Base-by-base conservation (phyloP, 1,139 yeast species). In the Hemisphaericaspora xylanilytica region DNA sequence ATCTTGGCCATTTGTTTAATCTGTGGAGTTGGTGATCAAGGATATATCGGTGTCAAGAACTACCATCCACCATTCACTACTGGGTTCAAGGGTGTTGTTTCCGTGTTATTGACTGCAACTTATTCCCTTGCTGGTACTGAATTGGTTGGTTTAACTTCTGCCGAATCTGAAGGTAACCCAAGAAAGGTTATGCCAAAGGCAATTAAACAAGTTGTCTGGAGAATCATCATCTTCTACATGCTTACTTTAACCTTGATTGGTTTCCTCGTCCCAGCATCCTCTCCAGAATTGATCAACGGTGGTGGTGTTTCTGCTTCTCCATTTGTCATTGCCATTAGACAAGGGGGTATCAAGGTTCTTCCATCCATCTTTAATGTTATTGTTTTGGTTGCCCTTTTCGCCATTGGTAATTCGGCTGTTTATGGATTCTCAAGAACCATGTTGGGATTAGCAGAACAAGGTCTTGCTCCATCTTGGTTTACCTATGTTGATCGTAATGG, bases 1-100 rank as follows among this genome's bases (percentile, higher is more conserved):
- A 78, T 84, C 42, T 64, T 86, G 33, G 94, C 92, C 39, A 76
- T 84, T 47, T 76, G 81, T 5, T 64, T 82, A 39, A 70, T 77
- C 40, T 77, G 84, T 57, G 94, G 94, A 48, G 88, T 83, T 40
- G 78, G 80, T 24, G 58, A 65, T 28, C 70, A 75, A 40, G 80
- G 80, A 2, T 78, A 63, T 56, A 68, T 80, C 43, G 83, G 85
- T 28, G 80, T 67, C 28, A 61, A 56, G 41, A 69, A 78, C 60
- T 80, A 84, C 83, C 69, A 64, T 42, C 51, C 69, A 31, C 82
- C 84, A 2, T 83, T 84, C 55, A 77, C 81, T 18, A 65, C 77
- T 43, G 84, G 81, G 0, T 75, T 77, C 51, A 78, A 78, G 51
- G 85, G 84, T 33, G 67, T 67, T 33, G 57, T 65, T 4, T 56